Evolutionary conservation across 2,329 filamentous ascomycete species (phyloP).

Genomic region (Westerdykella ornata): DNA sequence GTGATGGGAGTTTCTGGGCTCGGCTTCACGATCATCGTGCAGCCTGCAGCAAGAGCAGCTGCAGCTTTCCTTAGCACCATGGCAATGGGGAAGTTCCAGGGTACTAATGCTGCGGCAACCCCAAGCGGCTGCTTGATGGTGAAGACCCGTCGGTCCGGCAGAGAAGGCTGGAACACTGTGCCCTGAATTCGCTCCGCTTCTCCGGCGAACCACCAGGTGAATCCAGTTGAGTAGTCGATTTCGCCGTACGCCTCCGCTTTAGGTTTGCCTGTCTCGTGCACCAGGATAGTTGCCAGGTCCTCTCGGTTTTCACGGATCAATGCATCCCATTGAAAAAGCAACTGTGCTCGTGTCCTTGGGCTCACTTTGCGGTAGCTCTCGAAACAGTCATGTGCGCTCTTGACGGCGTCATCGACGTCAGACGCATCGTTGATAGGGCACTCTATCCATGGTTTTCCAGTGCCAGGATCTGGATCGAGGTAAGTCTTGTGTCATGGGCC

Average conservation of each 20-base stretch:
- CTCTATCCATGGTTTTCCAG: constrained; percentile 44
- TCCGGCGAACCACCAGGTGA: constrained; percentile 54
- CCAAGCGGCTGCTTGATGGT: constrained; percentile 71
- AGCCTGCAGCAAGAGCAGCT: constrained; percentile 63
- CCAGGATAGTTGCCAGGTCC: constrained; percentile 57
- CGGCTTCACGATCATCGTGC: constrained; percentile 58
- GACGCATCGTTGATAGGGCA: constrained; percentile 46
- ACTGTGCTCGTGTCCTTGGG: constrained; percentile 55
- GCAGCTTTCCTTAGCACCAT: constrained; percentile 62
- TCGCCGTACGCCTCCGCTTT: constrained; percentile 48
- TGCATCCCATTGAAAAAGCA: constrained; percentile 58
- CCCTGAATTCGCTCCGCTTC: constrained; percentile 60
- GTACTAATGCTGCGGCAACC: constrained; percentile 60
- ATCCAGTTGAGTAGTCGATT: constrained; percentile 49
- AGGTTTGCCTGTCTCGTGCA: constrained; percentile 53
- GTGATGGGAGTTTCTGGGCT: constrained; percentile 39
- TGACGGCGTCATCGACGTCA: constrained; percentile 56
- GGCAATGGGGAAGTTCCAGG: constrained; percentile 66
- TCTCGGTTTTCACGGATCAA: constrained; percentile 57
- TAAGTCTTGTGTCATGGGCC: constrained; percentile 3
- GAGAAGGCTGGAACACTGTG: constrained; percentile 52
- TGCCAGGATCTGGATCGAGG: constrained; percentile 43
- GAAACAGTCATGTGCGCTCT: constrained; percentile 56
- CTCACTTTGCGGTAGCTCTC: constrained; percentile 53
- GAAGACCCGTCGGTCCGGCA: constrained; percentile 59